Conservation (phyloP, 2,329 filamentous ascomycete genomes). For the Xylaria multiplex region DNA sequence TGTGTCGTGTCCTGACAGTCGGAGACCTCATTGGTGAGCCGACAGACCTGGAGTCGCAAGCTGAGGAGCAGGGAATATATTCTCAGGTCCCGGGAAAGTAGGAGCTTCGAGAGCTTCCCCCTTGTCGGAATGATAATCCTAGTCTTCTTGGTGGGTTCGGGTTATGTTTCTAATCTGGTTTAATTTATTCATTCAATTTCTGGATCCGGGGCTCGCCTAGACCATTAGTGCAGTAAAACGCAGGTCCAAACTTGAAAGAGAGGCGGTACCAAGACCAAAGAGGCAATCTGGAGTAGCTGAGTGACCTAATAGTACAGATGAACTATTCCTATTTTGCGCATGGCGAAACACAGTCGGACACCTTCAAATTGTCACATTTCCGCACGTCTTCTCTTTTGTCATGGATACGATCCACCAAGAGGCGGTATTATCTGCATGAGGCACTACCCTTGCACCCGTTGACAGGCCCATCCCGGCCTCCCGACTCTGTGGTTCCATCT, state of each 20-base stretch:
- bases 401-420: slow-evolving; percentile 31
- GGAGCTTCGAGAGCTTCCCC: slow-evolving; percentile 7
- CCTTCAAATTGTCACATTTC: slow-evolving; percentile 9
- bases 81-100: slow-evolving; percentile 4
- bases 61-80: background rate
- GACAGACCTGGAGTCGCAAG: background rate
- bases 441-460: slow-evolving; percentile 32
- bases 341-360: slow-evolving; percentile 19
- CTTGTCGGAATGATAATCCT: slow-evolving; percentile 16
- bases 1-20: background rate
- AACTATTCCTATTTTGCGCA: slow-evolving; percentile 30
- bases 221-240: slow-evolving; percentile 5
- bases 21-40: background rate
- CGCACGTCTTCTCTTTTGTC: slow-evolving; percentile 10
- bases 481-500: slow-evolving; percentile 36
- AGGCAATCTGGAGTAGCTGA: slow-evolving; percentile 17
- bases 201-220: slow-evolving; percentile 10
- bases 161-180: slow-evolving; percentile 21
- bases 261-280: slow-evolving; percentile 17
- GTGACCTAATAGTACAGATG: slow-evolving; percentile 19
- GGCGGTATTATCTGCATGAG: slow-evolving; percentile 37
- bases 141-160: slow-evolving; percentile 36
- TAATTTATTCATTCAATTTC: slow-evolving; percentile 13
- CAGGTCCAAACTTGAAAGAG: slow-evolving; percentile 4
- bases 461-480: slow-evolving; percentile 35